Percentiles rank a stretch among this genome's conserved stretches.
phyloP scores from a whole-genome alignment of 352 stramenopile species.

The Thraustochytrium sp. region DNA sequence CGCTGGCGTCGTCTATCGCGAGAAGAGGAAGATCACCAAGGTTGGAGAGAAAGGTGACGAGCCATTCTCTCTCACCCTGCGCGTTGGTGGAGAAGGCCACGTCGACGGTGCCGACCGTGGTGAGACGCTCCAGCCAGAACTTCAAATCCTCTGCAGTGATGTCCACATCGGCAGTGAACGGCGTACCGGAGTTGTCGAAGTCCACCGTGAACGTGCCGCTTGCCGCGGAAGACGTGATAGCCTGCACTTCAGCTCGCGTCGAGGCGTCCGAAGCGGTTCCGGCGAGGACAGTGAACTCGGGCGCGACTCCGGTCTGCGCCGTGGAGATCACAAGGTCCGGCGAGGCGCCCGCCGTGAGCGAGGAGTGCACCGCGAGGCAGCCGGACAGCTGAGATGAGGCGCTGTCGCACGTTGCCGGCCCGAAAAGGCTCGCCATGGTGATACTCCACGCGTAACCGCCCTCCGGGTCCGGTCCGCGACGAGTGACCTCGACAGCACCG shows the following conservation, averaged over 20 bases:
- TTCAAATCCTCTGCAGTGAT: conserved; percentile 54
- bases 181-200: conserved; percentile 49
- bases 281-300: conserved; percentile 55
- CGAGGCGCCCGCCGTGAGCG: neutral
- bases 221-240: conserved; percentile 54
- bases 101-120: conserved; percentile 54
- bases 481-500: conserved; percentile 77
- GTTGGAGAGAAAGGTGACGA: conserved; percentile 43
- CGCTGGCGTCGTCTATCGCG: neutral
- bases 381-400: neutral
- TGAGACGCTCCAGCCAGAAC: conserved; percentile 56
- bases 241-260: conserved; percentile 56
- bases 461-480: conserved; percentile 58
- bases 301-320: neutral
- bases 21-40: conserved; percentile 37
- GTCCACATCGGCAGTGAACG: conserved; percentile 50
- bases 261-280: conserved; percentile 42
- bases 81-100: conserved; percentile 35
- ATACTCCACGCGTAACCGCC: conserved; percentile 78
- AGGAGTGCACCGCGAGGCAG: conserved; percentile 39
- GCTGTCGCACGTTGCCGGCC: conserved; percentile 40
- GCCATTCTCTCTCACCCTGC: neutral
- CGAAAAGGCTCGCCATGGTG: conserved; percentile 70
- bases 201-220: conserved; percentile 56
- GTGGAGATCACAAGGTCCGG: conserved; percentile 40